Evolutionary conservation across 2,329 filamentous ascomycete species (phyloP).

Genomic region (Diaporthe nobilis): DNA sequence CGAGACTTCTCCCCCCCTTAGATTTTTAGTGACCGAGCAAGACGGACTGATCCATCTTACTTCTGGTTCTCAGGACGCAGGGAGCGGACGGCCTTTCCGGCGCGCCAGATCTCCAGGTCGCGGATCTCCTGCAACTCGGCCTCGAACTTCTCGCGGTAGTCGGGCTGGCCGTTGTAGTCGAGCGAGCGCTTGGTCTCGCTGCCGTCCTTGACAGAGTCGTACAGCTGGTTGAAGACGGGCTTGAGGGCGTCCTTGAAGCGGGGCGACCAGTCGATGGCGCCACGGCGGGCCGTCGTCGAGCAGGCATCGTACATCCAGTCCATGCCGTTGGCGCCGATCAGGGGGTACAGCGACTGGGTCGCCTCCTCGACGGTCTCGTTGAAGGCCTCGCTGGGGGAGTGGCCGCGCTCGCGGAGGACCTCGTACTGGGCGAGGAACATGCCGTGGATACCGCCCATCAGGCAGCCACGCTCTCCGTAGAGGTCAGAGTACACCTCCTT

Average conservation of each 20-base stretch:
- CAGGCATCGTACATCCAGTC: slow-evolving; percentile 99
- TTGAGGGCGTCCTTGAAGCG: slow-evolving; percentile 98
- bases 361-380: slow-evolving; percentile 99
- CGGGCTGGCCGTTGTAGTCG: slow-evolving; percentile 94
- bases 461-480: slow-evolving; percentile 99
- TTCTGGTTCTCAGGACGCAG: slow-evolving; percentile 91
- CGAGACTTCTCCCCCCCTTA: not conserved
- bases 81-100: slow-evolving; percentile 94
- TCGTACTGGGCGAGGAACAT: slow-evolving; percentile 99
- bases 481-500: slow-evolving; percentile 99
- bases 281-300: slow-evolving; percentile 97
- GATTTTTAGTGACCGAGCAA: not conserved
- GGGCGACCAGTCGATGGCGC: slow-evolving; percentile 98
- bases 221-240: slow-evolving; percentile 98
- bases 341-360: slow-evolving; percentile 96
- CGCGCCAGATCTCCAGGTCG: slow-evolving; percentile 98
- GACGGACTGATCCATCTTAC: slow-evolving; percentile 59
- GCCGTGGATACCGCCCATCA: slow-evolving; percentile 99
- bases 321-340: slow-evolving; percentile 98
- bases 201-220: slow-evolving; percentile 92
- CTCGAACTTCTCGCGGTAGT: slow-evolving; percentile 98
- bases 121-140: slow-evolving; percentile 99
- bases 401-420: slow-evolving; percentile 98
- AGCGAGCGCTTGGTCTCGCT: slow-evolving; percentile 96
- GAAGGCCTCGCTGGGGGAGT: slow-evolving; percentile 98